Evolutionary conservation across 2,329 filamentous ascomycete species (phyloP), one percentile per base, ranked within the genome.

Genomic region (Calonectria multiphialidica): DNA sequence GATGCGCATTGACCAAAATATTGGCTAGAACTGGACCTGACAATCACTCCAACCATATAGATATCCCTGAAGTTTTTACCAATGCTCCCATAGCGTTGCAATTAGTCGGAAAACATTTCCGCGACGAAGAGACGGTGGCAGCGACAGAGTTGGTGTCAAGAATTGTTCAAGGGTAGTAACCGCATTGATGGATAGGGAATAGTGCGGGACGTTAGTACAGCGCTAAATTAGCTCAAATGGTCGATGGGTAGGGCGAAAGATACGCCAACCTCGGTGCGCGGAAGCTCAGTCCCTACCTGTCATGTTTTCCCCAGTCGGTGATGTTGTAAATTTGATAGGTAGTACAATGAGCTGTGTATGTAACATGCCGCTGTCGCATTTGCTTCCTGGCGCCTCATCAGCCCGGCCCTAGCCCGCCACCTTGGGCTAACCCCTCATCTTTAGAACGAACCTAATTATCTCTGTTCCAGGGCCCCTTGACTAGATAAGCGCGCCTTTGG

Each of bases 101-200:
- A 42, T 45, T 80, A 15, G 75, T 80, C 13, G 77, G 77, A 9
- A 77, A 76, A 35, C 75, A 67, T 30, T 77, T 74, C 50, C 72
- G 70, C 3, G 77, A 79, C 10, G 76, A 79, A 68, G 72, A 78
- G 42, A 73, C 66, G 3, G 62, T 76, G 13, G 63, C 65, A 30
- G 75, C 72, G 33, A 67, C 75, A 8, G 68, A 72, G 40, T n/a
- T 73, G 45, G 49, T 71, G n/a, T 71, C 71, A 5, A 71, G 35
- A 37, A 71, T 73, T 42, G 12, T 73, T 21, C 37, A 30, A 44
- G 55, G 33, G 7, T 59, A 30, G 40, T 9, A 4, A 37, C 3
- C 6, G 35, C 35, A 33, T 13, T 21, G 16, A 18, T 35, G 10
- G 30, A 47, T 12, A 21, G n/a, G 53, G n/a, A 37, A 16, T 18